These are phyloP conservation scores for Geranium brycei DNA, from an alignment of 345 rosid species.

Conservation along the genomic window DNA sequence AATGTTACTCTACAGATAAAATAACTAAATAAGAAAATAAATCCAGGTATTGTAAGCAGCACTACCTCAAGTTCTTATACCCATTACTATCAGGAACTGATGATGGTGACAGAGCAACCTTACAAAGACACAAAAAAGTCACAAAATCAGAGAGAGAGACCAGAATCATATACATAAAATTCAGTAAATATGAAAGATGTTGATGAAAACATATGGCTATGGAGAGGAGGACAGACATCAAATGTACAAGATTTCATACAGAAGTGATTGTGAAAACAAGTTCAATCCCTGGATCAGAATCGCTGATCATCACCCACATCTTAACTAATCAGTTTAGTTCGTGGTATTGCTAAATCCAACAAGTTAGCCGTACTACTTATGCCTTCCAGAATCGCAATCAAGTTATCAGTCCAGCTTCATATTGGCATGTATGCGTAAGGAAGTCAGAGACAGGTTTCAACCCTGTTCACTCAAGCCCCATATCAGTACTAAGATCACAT, in stretches of 20 bases:
- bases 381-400: neutral
- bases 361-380: neutral
- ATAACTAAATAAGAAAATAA: neutral
- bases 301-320: neutral
- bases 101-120: constrained; percentile 47
- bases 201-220: neutral
- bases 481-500: neutral
- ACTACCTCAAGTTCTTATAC: constrained; percentile 42
- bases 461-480: neutral
- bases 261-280: neutral
- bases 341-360: neutral
- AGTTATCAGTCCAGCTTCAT: neutral
- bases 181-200: constrained; percentile 6
- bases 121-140: constrained; percentile 3
- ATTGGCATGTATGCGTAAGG: neutral
- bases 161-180: neutral
- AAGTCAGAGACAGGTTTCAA: neutral
- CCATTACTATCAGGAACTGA: constrained; percentile 45
- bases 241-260: neutral
- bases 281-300: neutral
- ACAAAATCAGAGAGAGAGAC: constrained; percentile 7
- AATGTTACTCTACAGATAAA: neutral
- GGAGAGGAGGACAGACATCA: neutral
- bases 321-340: neutral
- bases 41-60: neutral